Evolutionary conservation across 2,329 filamentous ascomycete species (phyloP).

Genomic region (Byssoonygena ceratinophila): DNA sequence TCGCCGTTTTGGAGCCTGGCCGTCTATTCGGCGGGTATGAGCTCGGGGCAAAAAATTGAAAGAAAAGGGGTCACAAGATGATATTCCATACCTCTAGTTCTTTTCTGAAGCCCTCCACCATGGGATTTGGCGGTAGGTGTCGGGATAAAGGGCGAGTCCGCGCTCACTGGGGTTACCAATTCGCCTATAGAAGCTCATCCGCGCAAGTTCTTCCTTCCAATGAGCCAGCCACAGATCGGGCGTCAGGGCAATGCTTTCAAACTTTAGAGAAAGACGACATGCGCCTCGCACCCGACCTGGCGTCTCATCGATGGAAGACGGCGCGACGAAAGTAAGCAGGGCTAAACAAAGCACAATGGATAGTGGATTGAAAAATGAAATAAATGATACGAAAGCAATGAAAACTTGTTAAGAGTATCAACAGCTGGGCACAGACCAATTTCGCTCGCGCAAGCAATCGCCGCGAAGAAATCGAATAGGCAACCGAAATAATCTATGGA

Average conservation of each 20-base stretch:
- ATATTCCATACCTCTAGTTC: constrained; percentile 6
- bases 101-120: not conserved
- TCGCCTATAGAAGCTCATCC: not conserved
- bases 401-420: too few species aligned
- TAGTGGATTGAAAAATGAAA: not conserved
- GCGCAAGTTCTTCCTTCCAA: constrained; percentile 5
- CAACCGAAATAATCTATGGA: not conserved
- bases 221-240: not conserved
- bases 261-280: not conserved
- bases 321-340: constrained; percentile 6
- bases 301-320: not conserved
- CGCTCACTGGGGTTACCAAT: not conserved
- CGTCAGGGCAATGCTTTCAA: not conserved
- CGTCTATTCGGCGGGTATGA: constrained; percentile 47
- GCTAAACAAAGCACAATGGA: not conserved
- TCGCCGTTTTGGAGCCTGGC: constrained; percentile 73
- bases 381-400: not conserved
- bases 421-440: too few species aligned
- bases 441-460: not conserved
- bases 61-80: not conserved
- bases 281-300: not conserved
- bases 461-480: too few species aligned
- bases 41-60: not conserved
- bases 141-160: constrained; percentile 2
- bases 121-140: not conserved